Conservation (phyloP, 257 asterid genomes). For the Verbascum thapsus region DNA sequence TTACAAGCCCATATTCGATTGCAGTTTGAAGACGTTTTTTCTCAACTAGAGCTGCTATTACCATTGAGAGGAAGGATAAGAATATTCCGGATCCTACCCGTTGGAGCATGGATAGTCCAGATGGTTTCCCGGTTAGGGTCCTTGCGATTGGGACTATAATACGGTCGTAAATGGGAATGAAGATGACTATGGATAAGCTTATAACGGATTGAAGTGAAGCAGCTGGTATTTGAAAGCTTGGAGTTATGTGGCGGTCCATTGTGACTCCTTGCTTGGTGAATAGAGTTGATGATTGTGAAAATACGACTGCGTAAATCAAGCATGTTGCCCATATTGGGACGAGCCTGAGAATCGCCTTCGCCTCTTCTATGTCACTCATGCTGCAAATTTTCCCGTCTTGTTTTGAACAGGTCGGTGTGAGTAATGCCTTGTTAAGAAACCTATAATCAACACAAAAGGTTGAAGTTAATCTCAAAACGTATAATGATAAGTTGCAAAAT, state of each 20-base stretch:
- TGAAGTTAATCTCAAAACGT: neutral
- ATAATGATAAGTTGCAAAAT: conserved; percentile 5
- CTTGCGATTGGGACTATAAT: conserved; percentile 48
- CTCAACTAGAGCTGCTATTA: conserved; percentile 40
- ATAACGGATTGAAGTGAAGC: conserved; percentile 55
- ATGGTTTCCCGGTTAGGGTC: conserved; percentile 31
- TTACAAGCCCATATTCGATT: conserved; percentile 30
- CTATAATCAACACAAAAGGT: conserved; percentile 31
- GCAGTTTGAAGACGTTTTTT: conserved; percentile 41
- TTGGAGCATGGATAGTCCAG: conserved; percentile 44
- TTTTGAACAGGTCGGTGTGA: conserved; percentile 33
- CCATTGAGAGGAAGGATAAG: conserved; percentile 31
- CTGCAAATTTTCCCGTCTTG: conserved; percentile 36
- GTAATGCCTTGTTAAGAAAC: conserved; percentile 57
- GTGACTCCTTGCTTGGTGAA: conserved; percentile 66
- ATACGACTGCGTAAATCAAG: conserved; percentile 47
- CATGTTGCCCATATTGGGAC: conserved; percentile 62
- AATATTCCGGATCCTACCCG: conserved; percentile 37
- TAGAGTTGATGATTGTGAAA: conserved; percentile 53
- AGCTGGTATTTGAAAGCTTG: conserved; percentile 50
- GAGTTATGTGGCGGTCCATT: conserved; percentile 53
- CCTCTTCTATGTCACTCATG: conserved; percentile 48
- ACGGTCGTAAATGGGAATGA: conserved; percentile 56
- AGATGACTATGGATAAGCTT: conserved; percentile 42
- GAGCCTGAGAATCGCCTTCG: conserved; percentile 54